Evolutionary conservation across 2,329 filamentous ascomycete species (phyloP), one percentile per base, ranked within the genome.

Genomic region (Arachnomyces sp.): DNA sequence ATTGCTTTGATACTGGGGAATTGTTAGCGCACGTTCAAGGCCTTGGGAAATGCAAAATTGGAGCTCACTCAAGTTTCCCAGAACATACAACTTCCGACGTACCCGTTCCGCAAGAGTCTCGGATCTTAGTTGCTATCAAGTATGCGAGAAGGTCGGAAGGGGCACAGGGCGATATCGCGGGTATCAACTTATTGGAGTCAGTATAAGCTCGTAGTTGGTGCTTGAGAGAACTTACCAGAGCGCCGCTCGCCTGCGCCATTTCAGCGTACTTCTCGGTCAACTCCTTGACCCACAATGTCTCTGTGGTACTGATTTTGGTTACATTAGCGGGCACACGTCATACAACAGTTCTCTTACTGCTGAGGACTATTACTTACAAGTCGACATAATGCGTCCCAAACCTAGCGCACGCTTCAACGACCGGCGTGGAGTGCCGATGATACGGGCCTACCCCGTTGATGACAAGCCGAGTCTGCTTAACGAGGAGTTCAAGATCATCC

Each of bases 321-420:
- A n/a, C n/a, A 25, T 25, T 25, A 25, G 20, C 9, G 5, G 9
- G 20, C 9, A 25, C 9, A 25, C 9, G 9, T 5, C 9, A 25
- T 5, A 25, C 5, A 25, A 9, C 20, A 5, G 5, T 5, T 25
- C 20, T 25, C 20, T 5, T 9, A 9, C 9, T 25, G 5, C 20
- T 9, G 20, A n/a, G n/a, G n/a, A n/a, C n/a, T n/a, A n/a, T n/a
- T 25, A 9, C 20, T 25, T 25, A 25, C 20, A 68, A 70, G 49
- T 79, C 76, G 36, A 79, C 56, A 49, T 79, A 79, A 51, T 79
- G 74, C 2, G 76, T 79, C 5, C 76, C 74, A 42, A 64, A 68
- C 40, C 70, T 64, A 1, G 71, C 74, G 52, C 74, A 79, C 4
- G 75, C 74, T 45, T 73, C 70, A 8, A 79, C 63, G 2, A 76